Base-by-base conservation (phyloP, 495 filamentous ascomycete species). In the Podospora pseudopauciseta region DNA sequence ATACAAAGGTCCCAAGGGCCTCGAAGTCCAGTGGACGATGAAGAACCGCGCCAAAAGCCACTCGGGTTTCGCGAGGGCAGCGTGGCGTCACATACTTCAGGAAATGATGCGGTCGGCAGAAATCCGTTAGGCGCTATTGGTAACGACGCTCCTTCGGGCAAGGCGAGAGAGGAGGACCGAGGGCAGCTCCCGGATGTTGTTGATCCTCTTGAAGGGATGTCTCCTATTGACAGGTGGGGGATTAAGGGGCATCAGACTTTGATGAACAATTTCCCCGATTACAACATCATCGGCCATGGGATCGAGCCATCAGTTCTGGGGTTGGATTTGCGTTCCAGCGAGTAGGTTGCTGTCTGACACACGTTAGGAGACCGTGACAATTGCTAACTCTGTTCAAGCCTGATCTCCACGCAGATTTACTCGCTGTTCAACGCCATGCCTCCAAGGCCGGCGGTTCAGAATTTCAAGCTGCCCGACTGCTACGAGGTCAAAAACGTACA, bases 401-500 rank as follows among this genome's bases (percentile, higher is more conserved):
- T 70, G 32, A 73, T 86, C 19, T 82, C 82, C 34, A 80, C 75
- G 3, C 79, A 87, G 69, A 79, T 83, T 18, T 86, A 80, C 71
- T 90, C 89, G 0, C 86, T 92, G 5, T 93, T 92, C 71, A 89
- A 90, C 66, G 86, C 90, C 19, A 77, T 83, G 15, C 86, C 89
- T 67, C 86, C 90, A 9, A 85, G 88, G 60, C 90, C 91, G 39
- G 80, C 92, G 9, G 86, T 95, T 60, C 91, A 92, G 53, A 90
- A 93, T 60, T 94, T 90, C 75, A 85, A 81, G 15, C 78, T 97
- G 6, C 94, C 94, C 2, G 86, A 89, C 26, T 95, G 92, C 77
- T 97, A 97, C 76, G 88, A 85, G 60, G 94, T 97, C 26, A 89
- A 87, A 70, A 97, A 96, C 72, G 90, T 96, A 34, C 91, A 93